A percentile compares a stretch with the other conserved stretches of the same genome.
phyloP scores from a whole-genome alignment of 2,329 filamentous ascomycete genomes.

The Phaeophleospora eucalypticola region DNA sequence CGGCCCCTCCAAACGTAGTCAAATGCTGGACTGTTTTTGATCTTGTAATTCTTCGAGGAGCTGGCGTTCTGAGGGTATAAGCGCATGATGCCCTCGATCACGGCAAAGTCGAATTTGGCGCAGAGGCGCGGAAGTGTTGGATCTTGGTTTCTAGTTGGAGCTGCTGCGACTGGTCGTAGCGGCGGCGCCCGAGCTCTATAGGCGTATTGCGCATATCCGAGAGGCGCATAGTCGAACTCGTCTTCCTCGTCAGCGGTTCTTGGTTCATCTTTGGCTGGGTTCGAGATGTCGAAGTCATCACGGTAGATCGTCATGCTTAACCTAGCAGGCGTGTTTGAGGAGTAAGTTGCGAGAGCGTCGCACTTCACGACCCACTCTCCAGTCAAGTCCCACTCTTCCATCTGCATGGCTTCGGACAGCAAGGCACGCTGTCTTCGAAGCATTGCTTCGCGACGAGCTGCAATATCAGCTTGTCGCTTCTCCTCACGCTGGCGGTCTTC shows the following conservation, averaged over 20 bases:
- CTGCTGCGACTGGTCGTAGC: background rate
- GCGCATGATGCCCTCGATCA: constrained; percentile 13
- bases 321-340: background rate
- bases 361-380: too few species aligned
- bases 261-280: background rate
- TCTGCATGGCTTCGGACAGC: constrained; percentile 3
- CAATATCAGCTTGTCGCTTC: constrained; percentile 39
- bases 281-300: constrained; percentile 7
- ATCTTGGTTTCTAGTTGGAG: background rate
- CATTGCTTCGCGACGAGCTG: too few species aligned
- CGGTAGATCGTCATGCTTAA: constrained; percentile 10
- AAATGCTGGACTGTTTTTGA: constrained; percentile 3
- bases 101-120: constrained; percentile 10
- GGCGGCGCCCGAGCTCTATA: background rate
- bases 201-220: too few species aligned
- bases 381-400: constrained; percentile 9
- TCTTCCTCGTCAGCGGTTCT: constrained; percentile 1
- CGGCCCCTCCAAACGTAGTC: constrained; percentile 12
- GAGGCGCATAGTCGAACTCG: constrained; percentile 2
- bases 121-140: constrained; percentile 10
- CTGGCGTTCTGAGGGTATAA: constrained; percentile 3
- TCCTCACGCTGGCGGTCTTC: constrained; percentile 34
- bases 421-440: background rate
- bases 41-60: background rate
- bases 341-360: constrained; percentile 4